phyloP scores from a whole-genome alignment of 2,329 filamentous ascomycete genomes.

The Alternaria sp. region DNA sequence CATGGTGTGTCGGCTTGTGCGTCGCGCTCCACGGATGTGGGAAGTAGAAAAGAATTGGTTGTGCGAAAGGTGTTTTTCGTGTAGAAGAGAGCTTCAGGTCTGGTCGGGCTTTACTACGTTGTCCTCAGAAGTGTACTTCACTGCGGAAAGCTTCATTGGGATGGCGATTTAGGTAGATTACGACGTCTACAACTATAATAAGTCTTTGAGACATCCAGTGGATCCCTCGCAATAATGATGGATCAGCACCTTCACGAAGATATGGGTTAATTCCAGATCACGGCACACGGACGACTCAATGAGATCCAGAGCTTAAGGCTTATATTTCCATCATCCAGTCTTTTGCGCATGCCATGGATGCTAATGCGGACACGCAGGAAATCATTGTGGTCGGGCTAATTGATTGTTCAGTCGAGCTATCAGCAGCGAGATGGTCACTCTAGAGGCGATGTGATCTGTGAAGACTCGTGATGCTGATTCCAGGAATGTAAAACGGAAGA shows the following conservation, averaged over 20 bases:
- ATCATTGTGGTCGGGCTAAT: background rate
- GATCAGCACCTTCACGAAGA: background rate
- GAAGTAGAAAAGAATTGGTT: background rate
- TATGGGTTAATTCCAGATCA: background rate
- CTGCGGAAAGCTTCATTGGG: background rate
- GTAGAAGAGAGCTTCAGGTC: background rate
- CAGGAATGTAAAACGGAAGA: background rate
- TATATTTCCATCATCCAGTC: background rate
- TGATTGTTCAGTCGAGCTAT: background rate
- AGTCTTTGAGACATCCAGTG: background rate
- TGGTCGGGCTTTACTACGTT: background rate
- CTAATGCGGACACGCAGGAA: background rate
- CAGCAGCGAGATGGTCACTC: no score
- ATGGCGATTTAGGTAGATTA: background rate
- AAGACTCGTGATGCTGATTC: background rate
- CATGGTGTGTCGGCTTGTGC: background rate
- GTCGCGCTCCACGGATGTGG: background rate
- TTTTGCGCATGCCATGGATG: background rate
- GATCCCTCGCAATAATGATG: background rate
- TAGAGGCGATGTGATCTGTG: background rate
- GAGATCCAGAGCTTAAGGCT: background rate
- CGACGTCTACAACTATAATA: background rate
- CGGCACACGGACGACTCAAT: background rate
- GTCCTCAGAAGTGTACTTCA: background rate
- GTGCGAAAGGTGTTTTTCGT: background rate